Evolutionary conservation across 73 alveolate species (phyloP).

Genomic region (Tetrahymena thermophila): DNA sequence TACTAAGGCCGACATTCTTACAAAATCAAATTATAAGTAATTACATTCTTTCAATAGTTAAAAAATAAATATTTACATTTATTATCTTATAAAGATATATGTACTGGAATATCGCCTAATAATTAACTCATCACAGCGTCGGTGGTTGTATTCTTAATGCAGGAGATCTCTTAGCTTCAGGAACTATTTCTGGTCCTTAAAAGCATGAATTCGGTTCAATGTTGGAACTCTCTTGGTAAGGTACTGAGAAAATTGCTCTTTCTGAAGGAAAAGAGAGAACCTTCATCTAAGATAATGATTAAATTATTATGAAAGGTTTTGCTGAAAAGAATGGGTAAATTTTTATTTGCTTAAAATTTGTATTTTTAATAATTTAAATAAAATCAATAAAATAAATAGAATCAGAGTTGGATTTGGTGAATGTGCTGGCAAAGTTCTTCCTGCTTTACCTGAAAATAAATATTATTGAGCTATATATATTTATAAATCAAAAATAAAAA

Average conservation of each 20-base stretch:
- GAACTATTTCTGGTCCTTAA: conserved; percentile 79
- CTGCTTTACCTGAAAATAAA: conserved; percentile 19
- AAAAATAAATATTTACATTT: no score
- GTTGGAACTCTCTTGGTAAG: conserved; percentile 78
- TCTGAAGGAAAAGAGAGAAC: conserved; percentile 73
- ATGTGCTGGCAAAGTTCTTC: conserved; percentile 32
- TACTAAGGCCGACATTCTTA: conserved; percentile 37
- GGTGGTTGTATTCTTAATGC: conserved; percentile 80
- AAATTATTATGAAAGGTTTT: conserved; percentile 57
- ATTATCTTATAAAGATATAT: conserved; percentile 31
- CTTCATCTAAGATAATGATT: conserved; percentile 76
- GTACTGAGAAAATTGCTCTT: conserved; percentile 64
- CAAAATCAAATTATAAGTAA: conserved; percentile 62
- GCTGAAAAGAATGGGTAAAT: conserved; percentile 11
- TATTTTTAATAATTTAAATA: conserved; percentile 1
- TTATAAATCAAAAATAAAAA: no score
- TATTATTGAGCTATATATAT: conserved; percentile 5
- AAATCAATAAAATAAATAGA: background rate
- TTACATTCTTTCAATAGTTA: no score
- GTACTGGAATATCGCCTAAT: conserved; percentile 89
- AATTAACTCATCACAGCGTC: conserved; percentile 79
- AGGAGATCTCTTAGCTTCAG: conserved; percentile 88
- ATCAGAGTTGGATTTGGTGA: conserved; percentile 38
- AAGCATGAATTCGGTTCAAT: conserved; percentile 70
- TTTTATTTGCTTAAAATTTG: background rate